Evolutionary conservation across 2,329 filamentous ascomycete species (phyloP).

Genomic region (Podosphaera xanthii): DNA sequence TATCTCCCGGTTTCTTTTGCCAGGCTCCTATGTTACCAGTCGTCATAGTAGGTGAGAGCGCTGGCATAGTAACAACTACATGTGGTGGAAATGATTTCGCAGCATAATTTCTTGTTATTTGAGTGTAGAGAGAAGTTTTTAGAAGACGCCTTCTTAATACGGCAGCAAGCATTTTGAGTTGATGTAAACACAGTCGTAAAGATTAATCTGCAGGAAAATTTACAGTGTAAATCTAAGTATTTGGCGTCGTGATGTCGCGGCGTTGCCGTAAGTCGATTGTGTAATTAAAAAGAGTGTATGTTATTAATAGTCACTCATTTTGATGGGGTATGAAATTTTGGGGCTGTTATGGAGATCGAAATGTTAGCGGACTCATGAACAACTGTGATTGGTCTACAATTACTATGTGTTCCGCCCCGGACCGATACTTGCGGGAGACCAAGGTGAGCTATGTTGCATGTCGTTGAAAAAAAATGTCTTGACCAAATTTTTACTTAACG

Average conservation of each 20-base stretch:
- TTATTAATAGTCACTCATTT: neutral
- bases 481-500: neutral
- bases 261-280: slow-evolving; percentile 5
- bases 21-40: slow-evolving; percentile 87
- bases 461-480: neutral
- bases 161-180: slow-evolving; percentile 34
- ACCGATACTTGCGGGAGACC: neutral
- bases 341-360: neutral
- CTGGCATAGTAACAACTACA: slow-evolving; percentile 92
- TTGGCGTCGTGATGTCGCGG: slow-evolving; percentile 9
- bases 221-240: slow-evolving; percentile 9
- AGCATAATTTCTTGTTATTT: slow-evolving; percentile 32
- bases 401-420: neutral
- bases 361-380: neutral
- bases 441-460: neutral
- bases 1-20: slow-evolving; percentile 92
- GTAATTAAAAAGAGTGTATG: neutral
- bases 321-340: neutral
- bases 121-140: slow-evolving; percentile 27
- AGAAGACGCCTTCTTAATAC: slow-evolving; percentile 39
- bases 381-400: neutral
- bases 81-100: slow-evolving; percentile 75
- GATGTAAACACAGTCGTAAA: slow-evolving; percentile 5
- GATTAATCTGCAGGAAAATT: slow-evolving; percentile 5
- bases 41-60: slow-evolving; percentile 93